Evolutionary conservation across 345 rosid genomes (phyloP).

Genomic region (Laguncularia racemosa): DNA sequence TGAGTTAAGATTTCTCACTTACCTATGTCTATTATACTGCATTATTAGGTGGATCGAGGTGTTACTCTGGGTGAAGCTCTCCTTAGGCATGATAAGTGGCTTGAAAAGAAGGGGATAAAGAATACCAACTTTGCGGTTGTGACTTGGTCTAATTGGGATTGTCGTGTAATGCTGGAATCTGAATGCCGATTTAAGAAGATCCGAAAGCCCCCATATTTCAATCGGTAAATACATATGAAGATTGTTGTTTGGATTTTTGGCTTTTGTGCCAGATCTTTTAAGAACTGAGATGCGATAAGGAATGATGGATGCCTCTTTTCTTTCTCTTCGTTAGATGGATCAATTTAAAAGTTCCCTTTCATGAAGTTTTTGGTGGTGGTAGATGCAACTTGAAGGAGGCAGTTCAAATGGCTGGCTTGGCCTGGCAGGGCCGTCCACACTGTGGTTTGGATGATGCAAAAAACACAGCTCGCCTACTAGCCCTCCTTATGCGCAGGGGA

Average conservation of each 20-base stretch:
- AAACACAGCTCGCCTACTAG: conserved; percentile 36
- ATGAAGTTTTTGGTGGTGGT: conserved; percentile 27
- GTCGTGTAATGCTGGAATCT: conserved; percentile 43
- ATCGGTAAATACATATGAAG: conserved; percentile 16
- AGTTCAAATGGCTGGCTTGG: conserved; percentile 33
- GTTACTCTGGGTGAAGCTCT: conserved; percentile 39
- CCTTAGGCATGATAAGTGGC: conserved; percentile 42
- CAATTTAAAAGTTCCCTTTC: conserved; percentile 34
- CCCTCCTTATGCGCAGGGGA: conserved; percentile 28
- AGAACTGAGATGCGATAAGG: background rate
- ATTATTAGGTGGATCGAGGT: conserved; percentile 36
- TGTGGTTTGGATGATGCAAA: conserved; percentile 41
- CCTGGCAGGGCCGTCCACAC: conserved; percentile 43
- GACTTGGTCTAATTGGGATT: conserved; percentile 47
- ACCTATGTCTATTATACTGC: background rate
- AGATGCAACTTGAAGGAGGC: conserved; percentile 39
- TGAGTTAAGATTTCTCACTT: background rate
- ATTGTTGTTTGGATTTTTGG: background rate
- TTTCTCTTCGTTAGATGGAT: conserved; percentile 29
- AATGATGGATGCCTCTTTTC: background rate
- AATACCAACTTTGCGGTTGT: conserved; percentile 32
- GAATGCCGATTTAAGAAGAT: conserved; percentile 41
- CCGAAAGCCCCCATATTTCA: conserved; percentile 36
- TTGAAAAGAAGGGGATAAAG: conserved; percentile 40
- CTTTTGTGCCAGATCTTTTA: background rate